Percentiles rank a stretch among this genome's conserved stretches.
Evolutionary conservation across 768 basidiomycete species (phyloP).

Genomic region (Kwoniella mangroviensis): DNA sequence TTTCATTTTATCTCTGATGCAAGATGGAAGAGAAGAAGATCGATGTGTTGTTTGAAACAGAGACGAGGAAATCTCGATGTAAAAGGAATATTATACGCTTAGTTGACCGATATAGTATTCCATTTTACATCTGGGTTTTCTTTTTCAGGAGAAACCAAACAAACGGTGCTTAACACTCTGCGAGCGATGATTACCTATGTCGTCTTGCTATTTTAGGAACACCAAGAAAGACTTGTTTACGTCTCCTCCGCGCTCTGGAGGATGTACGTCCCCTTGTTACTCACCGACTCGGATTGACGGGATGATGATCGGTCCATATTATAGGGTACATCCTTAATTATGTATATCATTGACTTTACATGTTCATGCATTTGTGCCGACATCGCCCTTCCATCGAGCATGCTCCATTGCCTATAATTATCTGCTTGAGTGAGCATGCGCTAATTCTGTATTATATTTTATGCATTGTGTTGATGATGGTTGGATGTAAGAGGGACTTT

Average conservation of each 20-base stretch:
- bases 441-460: too few species aligned
- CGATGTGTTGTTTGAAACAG: too few species aligned
- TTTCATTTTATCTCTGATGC: background rate
- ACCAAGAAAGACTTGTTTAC: conserved; percentile 69
- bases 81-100: background rate
- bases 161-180: conserved; percentile 94
- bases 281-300: conserved; percentile 53
- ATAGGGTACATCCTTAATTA: conserved; percentile 36
- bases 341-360: background rate
- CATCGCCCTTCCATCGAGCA: background rate
- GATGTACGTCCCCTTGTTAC: conserved; percentile 53
- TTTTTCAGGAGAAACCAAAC: conserved; percentile 5
- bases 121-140: conserved; percentile 11
- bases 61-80: conserved; percentile 16
- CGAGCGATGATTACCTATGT: conserved; percentile 64
- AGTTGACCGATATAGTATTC: background rate
- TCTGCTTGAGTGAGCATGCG: too few species aligned
- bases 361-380: background rate
- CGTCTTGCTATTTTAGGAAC: conserved; percentile 94
- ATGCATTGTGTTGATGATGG: background rate
- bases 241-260: conserved; percentile 36
- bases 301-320: conserved; percentile 53
- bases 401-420: too few species aligned
- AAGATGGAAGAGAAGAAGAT: too few species aligned
- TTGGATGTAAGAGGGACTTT: conserved; percentile 7